Evolutionary conservation across 2,329 filamentous ascomycete genomes (phyloP), one percentile per base, ranked within the genome.

Genomic region (Exserohilum rostratum): DNA sequence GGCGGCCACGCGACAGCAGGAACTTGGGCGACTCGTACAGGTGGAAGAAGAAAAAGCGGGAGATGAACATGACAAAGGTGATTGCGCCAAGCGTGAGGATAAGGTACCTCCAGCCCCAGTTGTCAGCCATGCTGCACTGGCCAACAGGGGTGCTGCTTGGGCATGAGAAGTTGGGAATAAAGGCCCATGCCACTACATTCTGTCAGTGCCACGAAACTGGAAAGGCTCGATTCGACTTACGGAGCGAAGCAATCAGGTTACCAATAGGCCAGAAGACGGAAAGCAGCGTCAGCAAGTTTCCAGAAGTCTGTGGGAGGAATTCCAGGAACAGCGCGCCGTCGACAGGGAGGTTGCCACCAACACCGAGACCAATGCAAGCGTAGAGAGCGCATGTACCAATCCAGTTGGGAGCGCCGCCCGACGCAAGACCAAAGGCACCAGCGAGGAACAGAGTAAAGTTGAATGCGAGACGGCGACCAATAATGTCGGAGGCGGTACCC

Each of bases 201-300:
- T 7, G 46, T 69, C 29, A 70, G 61, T 45, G 9, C 15, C 10
- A 13, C 15, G 2, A 10, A 15, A 3, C 5, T 2, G 5, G 2
- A 9, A 13, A 12, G 4, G 9, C 17, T 13, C 5, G 10, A 3
- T 3, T n/a, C 10, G 6, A 50, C 61, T 52, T 49, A 62, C 60
- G 51, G 6, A 72, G 65, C 6, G 68, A 70, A 1, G 89, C 86
- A 51, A 88, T 82, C 6, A 96, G 80, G 69, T 95, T 90, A 5
- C 91, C 91, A 15, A 96, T 77, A 0, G 91, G 90, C 90, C 91
- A 96, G 88, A 90, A 95, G 6, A 92, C 84, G 6, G 89, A 91
- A n/a, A 96, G 80, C 43, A 93, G 80, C 0, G 90, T 95, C 27
- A 95, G 79, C 12, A 95, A 82, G 29, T 86, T 85, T 58, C 86